A percentile compares a stretch with the other conserved stretches of the same genome.
Conservation (phyloP, 768 basidiomycete genomes). For the Boletus patriciae region DNA sequence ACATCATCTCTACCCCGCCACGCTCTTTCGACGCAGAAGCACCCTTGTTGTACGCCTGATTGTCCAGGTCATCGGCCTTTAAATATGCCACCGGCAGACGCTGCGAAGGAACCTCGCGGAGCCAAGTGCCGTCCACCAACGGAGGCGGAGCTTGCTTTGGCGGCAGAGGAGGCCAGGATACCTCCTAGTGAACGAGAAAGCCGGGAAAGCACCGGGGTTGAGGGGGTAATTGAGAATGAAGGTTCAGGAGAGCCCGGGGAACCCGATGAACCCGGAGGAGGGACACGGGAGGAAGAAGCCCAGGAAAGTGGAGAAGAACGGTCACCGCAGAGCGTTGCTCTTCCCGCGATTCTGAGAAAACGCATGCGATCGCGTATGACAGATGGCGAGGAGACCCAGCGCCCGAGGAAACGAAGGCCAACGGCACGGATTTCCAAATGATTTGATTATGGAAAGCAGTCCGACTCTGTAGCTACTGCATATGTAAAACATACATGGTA, state of each 20-base stretch:
- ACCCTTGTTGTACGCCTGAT: conserved; percentile 12
- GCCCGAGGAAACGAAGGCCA: conserved; percentile 15
- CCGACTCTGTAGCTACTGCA: neutral
- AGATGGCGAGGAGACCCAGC: conserved; percentile 14
- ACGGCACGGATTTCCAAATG: neutral
- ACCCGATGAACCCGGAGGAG: conserved; percentile 12
- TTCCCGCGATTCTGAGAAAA: conserved; percentile 6
- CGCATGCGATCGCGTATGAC: conserved; percentile 15
- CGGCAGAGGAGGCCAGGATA: conserved; percentile 11
- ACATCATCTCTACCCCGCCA: conserved; percentile 24
- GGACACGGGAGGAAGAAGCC: conserved; percentile 4
- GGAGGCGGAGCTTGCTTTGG: conserved; percentile 21
- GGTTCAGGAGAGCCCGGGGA: conserved; percentile 13
- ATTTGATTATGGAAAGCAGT: neutral
- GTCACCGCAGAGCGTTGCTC: neutral
- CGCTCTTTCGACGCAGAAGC: conserved; percentile 25
- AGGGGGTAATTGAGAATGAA: neutral
- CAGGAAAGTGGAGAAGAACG: conserved; percentile 2
- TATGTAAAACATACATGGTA: conserved; percentile 9
- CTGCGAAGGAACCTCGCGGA: conserved; percentile 22
- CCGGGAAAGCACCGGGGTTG: neutral
- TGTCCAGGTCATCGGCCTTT: conserved; percentile 28
- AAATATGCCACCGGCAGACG: conserved; percentile 14
- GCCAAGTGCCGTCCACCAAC: conserved; percentile 23
- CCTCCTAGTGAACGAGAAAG: neutral